Evolutionary conservation across 78 protist species (phyloP), one percentile per base, ranked within the genome.

Genomic region (Dictyostelium purpureum): DNA sequence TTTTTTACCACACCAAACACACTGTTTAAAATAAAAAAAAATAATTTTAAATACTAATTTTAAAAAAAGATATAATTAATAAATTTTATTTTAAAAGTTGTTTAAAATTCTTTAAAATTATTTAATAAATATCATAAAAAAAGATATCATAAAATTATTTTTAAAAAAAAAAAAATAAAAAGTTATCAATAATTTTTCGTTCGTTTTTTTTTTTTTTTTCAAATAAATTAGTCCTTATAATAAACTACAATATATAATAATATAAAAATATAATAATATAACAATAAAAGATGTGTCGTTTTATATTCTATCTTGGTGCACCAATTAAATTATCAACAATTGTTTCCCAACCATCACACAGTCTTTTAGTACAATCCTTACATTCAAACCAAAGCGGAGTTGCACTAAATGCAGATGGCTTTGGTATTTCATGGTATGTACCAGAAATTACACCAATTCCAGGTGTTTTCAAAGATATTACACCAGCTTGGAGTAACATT

Each of bases 401-500:
- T 45, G 24, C 31, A 31, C 73, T 85, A 33, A 85, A 85, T 73
- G 92, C 92, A 7, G 92, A 85, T 57, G 92, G 92, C 18, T 85
- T 85, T 57, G 92, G 92, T 37, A 59, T 85, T 18, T 54, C 82
- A 11, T 85, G 92, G 92, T 85, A 54, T 51, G 90, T 83, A 9
- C 80, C 80, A 31, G 92, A 85, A 6, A 73, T 85, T 33, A 31
- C 92, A 59, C 82, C 92, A 21, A 85, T 67, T 73, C 92, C 92
- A n/a, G 80, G 75, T 19, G 92, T 85, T 24, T 85, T 85, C 43
- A 85, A 85, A 45, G 92, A 85, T 73, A 85, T 85, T 57, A 85
- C 92, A n/a, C 92, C 92, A 38, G 92, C 92, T 19, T 85, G 92
- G 92, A 59, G 77, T 21, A 85, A 85, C 35, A 59, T 56, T 11